Conservation (phyloP, 2,329 filamentous ascomycete species). For the Juglanconis oblonga region DNA sequence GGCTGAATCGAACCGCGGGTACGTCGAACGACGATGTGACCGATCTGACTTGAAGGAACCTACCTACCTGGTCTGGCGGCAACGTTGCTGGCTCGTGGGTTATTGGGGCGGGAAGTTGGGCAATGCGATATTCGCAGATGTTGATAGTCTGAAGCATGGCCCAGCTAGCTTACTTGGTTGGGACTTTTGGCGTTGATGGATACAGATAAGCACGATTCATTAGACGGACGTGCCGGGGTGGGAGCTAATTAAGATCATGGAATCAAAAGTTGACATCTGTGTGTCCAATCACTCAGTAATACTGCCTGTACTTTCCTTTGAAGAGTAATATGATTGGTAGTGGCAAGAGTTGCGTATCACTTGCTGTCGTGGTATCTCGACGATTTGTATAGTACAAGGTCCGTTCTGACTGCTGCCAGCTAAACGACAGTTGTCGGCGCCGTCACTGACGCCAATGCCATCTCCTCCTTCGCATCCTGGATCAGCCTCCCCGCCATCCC, state of each 20-base stretch:
- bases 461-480: constrained; percentile 3
- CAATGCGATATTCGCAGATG: background rate
- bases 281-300: background rate
- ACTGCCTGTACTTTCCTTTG: background rate
- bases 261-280: background rate
- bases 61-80: background rate
- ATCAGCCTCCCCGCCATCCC: background rate
- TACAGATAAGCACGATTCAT: background rate
- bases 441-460: background rate
- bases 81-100: background rate
- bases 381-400: background rate
- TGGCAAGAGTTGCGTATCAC: background rate
- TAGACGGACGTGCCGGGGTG: background rate
- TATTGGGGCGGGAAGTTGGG: background rate
- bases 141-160: background rate
- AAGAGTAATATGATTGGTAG: background rate
- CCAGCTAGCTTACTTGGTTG: background rate
- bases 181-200: constrained; percentile 2
- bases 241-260: background rate
- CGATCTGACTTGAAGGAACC: background rate
- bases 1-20: constrained; percentile 45
- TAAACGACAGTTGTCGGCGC: background rate
- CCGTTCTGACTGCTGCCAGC: background rate
- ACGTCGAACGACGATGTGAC: background rate
- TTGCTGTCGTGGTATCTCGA: background rate